Evolutionary conservation across 2,329 filamentous ascomycete genomes (phyloP), one percentile per base, ranked within the genome.

Genomic region (Cyanodermella asteris): DNA sequence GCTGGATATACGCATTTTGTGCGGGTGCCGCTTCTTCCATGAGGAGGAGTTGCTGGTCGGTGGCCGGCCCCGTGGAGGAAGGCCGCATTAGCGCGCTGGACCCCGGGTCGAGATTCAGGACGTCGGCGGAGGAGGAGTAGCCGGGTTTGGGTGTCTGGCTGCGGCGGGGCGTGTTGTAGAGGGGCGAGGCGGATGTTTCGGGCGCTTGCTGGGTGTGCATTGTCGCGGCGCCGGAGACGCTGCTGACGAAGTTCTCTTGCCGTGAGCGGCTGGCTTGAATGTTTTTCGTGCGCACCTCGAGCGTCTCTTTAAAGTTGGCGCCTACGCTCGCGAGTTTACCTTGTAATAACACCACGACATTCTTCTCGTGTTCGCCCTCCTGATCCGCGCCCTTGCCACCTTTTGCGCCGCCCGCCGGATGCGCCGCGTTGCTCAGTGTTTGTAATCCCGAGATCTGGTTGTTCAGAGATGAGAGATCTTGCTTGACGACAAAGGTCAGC

Each of bases 291-390:
- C 87, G 70, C 20, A 91, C 77, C 47, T 97, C 87, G 7, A 97
- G 60, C 5, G 94, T 84, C 39, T 94, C 84, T 50, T 94, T 94
- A 62, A 97, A 94, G 47, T 84, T 91, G 33, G 73, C 78, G 14
- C 76, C 77, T 4, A 97, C 84, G 42, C 91, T 81, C 19, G 81
- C 84, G 20, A 94, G 59, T 43, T 87, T 87, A 33, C 80, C 78
- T 50, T 93, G 81, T 11, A 94, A 56, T 44, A 94, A 61, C 33
- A 91, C 71, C 3, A 93, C 77, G 16, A 94, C 87, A 43, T 94
- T 93, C 51, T 91, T 91, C 57, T 91, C 91, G 55, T 97, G 90
- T 45, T 94, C 82, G 38, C 81, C 81, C 49, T 91, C 80, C 44
- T 93, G 82, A 32, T 69, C 63, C 7, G 41, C 45, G 11, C 47